phyloP scores from a whole-genome alignment of 306 rosid species.

The Inga oerstediana region DNA sequence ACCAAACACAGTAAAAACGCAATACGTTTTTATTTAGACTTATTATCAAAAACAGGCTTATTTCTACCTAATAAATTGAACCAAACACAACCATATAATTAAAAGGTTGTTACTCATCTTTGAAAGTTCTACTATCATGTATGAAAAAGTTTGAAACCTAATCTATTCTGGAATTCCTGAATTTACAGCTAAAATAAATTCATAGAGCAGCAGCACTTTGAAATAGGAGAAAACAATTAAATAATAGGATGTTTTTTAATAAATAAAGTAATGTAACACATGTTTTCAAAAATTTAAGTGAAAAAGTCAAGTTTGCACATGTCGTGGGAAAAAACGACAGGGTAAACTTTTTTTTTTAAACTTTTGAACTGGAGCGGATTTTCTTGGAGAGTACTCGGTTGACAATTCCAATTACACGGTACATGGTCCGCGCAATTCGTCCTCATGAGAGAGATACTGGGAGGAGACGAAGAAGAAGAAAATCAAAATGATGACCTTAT shows the following conservation, averaged over 20 bases:
- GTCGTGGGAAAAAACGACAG: neutral
- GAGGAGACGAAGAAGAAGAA: neutral
- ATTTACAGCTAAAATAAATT: too few relatives aligned
- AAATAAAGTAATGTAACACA: too few relatives aligned
- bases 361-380: neutral
- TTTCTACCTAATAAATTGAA: too few relatives aligned
- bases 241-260: neutral
- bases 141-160: neutral
- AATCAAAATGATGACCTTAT: neutral
- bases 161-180: neutral
- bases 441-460: neutral
- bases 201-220: neutral
- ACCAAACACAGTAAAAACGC: too few relatives aligned
- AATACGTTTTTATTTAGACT: too few relatives aligned
- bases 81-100: too few relatives aligned
- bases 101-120: neutral
- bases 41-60: too few relatives aligned
- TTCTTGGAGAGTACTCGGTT: neutral
- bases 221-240: neutral
- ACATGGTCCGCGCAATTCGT: neutral
- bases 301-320: neutral
- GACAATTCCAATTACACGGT: neutral
- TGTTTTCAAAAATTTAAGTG: neutral
- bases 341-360: neutral
- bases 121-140: neutral